Conservation (phyloP, 2,329 filamentous ascomycete genomes). For the Neofusicoccum laricinum region DNA sequence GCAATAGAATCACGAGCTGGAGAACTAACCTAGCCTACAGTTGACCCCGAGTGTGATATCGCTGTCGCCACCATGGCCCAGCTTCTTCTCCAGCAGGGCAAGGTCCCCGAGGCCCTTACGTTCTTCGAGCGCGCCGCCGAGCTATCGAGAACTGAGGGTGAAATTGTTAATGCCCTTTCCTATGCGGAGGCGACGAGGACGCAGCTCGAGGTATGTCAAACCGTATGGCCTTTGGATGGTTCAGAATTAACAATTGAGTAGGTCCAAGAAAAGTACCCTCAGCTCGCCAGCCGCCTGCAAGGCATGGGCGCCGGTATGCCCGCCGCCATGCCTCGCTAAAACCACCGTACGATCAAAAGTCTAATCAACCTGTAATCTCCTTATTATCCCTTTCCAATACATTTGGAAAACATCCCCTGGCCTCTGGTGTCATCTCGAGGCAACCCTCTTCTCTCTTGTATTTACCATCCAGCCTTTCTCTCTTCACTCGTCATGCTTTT, state of each 20-base stretch:
- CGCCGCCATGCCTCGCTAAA: constrained; percentile 3
- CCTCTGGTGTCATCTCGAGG: neutral
- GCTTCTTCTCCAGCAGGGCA: constrained; percentile 93
- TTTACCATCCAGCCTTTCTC: constrained; percentile 3
- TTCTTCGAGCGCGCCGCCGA: constrained; percentile 98
- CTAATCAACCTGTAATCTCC: constrained; percentile 12
- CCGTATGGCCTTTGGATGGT: neutral
- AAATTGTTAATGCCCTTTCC: constrained; percentile 93
- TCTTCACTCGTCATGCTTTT: neutral
- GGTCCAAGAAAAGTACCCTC: constrained; percentile 54
- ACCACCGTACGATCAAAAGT: neutral
- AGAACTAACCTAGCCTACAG: constrained; percentile 32
- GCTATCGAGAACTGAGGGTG: constrained; percentile 87
- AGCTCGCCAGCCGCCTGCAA: constrained; percentile 46
- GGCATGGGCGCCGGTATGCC: constrained; percentile 40
- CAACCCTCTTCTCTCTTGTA: constrained; percentile 4
- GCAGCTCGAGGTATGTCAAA: constrained; percentile 65
- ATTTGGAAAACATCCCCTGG: neutral
- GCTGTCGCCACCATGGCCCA: constrained; percentile 98
- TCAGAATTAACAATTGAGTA: constrained; percentile 20
- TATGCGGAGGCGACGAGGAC: constrained; percentile 97
- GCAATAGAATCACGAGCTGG: neutral
- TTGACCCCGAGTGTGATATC: constrained; percentile 98
- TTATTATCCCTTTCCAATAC: neutral
- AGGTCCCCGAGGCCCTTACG: constrained; percentile 88